Evolutionary conservation across 1,139 yeast species (phyloP).

Genomic region (Nakaseomyces bracarensis): DNA sequence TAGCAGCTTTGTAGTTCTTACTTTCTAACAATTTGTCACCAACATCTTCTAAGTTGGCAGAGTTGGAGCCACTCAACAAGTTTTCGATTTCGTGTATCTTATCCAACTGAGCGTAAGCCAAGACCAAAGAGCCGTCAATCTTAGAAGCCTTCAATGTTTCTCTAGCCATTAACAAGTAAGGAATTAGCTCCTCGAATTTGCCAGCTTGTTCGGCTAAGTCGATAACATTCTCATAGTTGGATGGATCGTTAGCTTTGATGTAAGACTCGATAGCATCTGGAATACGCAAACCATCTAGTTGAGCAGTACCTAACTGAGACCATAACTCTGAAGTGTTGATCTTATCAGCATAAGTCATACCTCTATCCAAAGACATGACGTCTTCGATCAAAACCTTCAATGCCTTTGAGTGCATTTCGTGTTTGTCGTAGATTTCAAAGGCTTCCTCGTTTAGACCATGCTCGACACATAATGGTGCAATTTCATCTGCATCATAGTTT

Average conservation of each 20-base stretch:
- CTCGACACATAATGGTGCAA: slow-evolving; percentile 86
- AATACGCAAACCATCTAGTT: slow-evolving; percentile 84
- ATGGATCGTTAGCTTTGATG: slow-evolving; percentile 84
- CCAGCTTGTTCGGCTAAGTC: slow-evolving; percentile 95
- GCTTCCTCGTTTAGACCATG: slow-evolving; percentile 91
- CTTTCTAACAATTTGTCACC: slow-evolving; percentile 86
- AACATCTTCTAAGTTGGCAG: slow-evolving; percentile 83
- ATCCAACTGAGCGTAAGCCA: slow-evolving; percentile 76
- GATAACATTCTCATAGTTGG: slow-evolving; percentile 84
- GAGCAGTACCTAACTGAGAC: slow-evolving; percentile 95
- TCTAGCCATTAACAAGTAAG: slow-evolving; percentile 91
- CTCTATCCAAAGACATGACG: slow-evolving; percentile 88
- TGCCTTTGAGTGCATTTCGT: slow-evolving; percentile 71
- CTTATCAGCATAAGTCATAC: slow-evolving; percentile 87
- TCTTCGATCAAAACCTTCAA: slow-evolving; percentile 88
- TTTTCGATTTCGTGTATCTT: slow-evolving; percentile 75
- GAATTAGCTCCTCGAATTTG: slow-evolving; percentile 85
- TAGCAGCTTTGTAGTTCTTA: slow-evolving; percentile 87
- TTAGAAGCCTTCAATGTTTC: slow-evolving; percentile 81
- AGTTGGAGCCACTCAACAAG: slow-evolving; percentile 78
- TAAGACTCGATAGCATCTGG: slow-evolving; percentile 87
- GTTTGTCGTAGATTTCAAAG: slow-evolving; percentile 81
- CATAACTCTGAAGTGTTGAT: slow-evolving; percentile 79
- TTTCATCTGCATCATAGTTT: slow-evolving; percentile 86
- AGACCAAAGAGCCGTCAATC: slow-evolving; percentile 85